Evolutionary conservation across 2,329 filamentous ascomycete species (phyloP), one percentile per base, ranked within the genome.

Genomic region (Neopestalotiopsis sp.): DNA sequence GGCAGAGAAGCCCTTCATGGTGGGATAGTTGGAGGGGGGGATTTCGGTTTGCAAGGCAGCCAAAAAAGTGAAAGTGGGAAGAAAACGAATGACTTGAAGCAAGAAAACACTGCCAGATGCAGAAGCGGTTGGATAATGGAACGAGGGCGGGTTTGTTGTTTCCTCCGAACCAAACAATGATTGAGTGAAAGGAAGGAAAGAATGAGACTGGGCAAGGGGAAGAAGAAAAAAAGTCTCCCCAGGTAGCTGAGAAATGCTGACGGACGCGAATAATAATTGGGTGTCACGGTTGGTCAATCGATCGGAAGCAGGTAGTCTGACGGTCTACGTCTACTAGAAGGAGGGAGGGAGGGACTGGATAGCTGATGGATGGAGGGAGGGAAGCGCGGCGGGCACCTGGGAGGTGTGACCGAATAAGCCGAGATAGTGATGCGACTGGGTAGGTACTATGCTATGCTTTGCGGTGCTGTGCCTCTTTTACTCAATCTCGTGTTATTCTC

Each of bases 1-100:
- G 62, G 69, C 69, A 59, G 75, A 74, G 42, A 74, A 75, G 60
- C 72, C 66, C 73, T 73, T 75, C 76, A 78, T 78, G 67, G 62
- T 73, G 45, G 42, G 32, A 24, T 24, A 14, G 32, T 38, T 14
- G 60, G 12, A 14, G 28, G n/a, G 34, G 34, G 10, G 34, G 34
- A 10, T 38, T 38, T 28, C 24, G 24, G 24, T 28, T 38, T 38
- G 34, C 34, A 38, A 10, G 34, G 34, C 34, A 28, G 24, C 34
- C 34, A n/a, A 14, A 30, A 67, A 42, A n/a, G 40, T 64, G 61
- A 57, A 38, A 24, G 30, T 66, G 65, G 14, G 56, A 67, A 28
- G 40, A 56, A 49, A 66, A 67, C 65, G 65, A 60, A 30, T 60
- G 65, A 67, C 56, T 57, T 56, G 45, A 24, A 66, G 49, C 42